Conservation (phyloP, 345 rosid genomes). For the Pugionium cornutum region DNA sequence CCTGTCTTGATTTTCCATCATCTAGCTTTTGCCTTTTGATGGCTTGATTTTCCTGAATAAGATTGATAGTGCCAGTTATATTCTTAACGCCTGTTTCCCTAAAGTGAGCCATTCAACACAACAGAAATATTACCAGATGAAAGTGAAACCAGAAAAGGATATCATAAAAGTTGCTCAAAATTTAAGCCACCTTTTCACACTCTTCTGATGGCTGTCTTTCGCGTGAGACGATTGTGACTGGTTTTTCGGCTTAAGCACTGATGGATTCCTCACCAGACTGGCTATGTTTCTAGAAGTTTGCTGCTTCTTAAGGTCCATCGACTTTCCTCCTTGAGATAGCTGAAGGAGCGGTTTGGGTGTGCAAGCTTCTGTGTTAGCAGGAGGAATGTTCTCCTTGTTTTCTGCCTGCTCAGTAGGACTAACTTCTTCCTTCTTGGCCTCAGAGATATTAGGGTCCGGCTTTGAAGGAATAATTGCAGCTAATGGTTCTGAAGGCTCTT, state of each 20-base stretch:
- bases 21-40: slow-evolving; percentile 96
- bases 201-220: slow-evolving; percentile 45
- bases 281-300: slow-evolving; percentile 66
- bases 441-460: slow-evolving; percentile 12
- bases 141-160: slow-evolving; percentile 1
- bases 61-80: slow-evolving; percentile 47
- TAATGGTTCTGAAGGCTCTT: slow-evolving; percentile 16
- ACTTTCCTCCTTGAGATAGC: slow-evolving; percentile 28
- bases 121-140: slow-evolving; percentile 7
- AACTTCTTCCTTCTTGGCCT: slow-evolving; percentile 19
- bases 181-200: slow-evolving; percentile 46
- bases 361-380: slow-evolving; percentile 43
- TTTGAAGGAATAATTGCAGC: slow-evolving; percentile 7
- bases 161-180: slow-evolving; percentile 1
- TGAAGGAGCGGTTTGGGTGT: slow-evolving; percentile 47
- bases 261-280: slow-evolving; percentile 56
- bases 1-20: slow-evolving; percentile 90
- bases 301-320: slow-evolving; percentile 58
- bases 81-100: slow-evolving; percentile 48
- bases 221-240: slow-evolving; percentile 56
- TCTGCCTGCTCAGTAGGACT: slow-evolving; percentile 19
- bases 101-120: slow-evolving; percentile 15
- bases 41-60: slow-evolving; percentile 90
- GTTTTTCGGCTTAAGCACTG: slow-evolving; percentile 45
- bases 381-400: slow-evolving; percentile 48